phyloP scores from a whole-genome alignment of 108 stramenopile genomes.

The Nitzschia sp. region DNA sequence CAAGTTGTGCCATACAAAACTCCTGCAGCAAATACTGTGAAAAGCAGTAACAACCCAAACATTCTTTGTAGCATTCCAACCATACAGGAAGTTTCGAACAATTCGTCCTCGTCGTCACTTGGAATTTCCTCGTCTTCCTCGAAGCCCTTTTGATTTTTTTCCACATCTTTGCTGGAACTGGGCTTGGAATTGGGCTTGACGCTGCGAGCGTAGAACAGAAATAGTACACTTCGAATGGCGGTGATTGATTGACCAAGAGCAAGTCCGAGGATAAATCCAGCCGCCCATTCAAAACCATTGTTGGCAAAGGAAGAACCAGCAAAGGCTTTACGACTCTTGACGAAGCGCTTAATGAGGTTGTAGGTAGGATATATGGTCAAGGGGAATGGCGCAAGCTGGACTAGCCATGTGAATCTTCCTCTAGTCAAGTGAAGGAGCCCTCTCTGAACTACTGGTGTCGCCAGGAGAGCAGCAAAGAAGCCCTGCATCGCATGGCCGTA shows the following conservation, averaged over 20 bases:
- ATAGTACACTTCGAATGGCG: background rate
- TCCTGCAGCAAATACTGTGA: slow-evolving; percentile 17
- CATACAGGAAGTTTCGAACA: background rate
- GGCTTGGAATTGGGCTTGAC: background rate
- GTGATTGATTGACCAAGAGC: slow-evolving; percentile 19
- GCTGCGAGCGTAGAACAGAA: background rate
- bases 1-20: slow-evolving; percentile 12
- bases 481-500: slow-evolving; percentile 27
- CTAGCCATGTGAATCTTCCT: background rate
- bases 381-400: slow-evolving; percentile 1
- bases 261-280: slow-evolving; percentile 21
- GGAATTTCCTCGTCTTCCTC: background rate
- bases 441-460: background rate
- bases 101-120: background rate
- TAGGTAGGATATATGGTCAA: slow-evolving; percentile 28
- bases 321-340: slow-evolving; percentile 6
- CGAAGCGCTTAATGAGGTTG: slow-evolving; percentile 34
- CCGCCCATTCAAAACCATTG: slow-evolving; percentile 29
- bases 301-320: slow-evolving; percentile 26
- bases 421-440: background rate
- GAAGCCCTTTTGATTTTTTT: background rate
- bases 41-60: slow-evolving; percentile 8
- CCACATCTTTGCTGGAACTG: background rate
- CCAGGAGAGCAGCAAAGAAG: slow-evolving; percentile 10
- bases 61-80: background rate